Base-by-base conservation (phyloP, 2,329 filamentous ascomycete species). In the Colletotrichum coccodes region DNA sequence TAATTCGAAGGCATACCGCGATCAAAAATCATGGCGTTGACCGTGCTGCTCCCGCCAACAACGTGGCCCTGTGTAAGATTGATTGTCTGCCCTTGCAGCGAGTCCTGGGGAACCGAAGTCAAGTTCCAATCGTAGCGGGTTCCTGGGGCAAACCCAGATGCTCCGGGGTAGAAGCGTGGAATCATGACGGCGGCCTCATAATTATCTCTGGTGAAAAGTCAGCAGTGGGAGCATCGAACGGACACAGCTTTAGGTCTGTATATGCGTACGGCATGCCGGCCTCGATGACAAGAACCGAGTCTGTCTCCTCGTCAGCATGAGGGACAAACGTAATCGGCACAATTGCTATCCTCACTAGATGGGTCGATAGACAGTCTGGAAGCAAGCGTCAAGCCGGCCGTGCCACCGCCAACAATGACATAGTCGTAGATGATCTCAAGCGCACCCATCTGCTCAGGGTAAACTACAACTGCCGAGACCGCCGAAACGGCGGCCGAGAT, bases 21-120 rank as follows among this genome's bases (percentile, higher is more conserved):
- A 58, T 79, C 76, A 60, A 76, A 79, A 14, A 75, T 74, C 78
- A 80, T 77, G 36, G 83, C 81, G 67, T 86, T 86, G 30, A 86
- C 66, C 0, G 82, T 78, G 21, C 78, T 81, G 36, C 79, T 81
- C 4, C 84, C 85, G 16, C 84, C 84, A 0, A 86, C 76, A 0
- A 82, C 79, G 42, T 83, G 82, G 3, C 82, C 83, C 5, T 83
- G 77, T 4, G 78, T 79, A 42, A 82, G 79, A 6, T 74, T 65
- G 23, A 84, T 78, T 2, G 75, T 71, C 4, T 81, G 78, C 3
- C 76, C 75, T 21, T 80, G 78, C 2, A 84, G 77, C 26, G 74
- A 70, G 0, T 75, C 69, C 50, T 84, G 82, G 1, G 80, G 75
- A 3, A 75, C 73, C 0, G 82, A 81, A 6, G 79, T 77, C 70